A percentile compares a stretch with the other conserved stretches of the same genome.
Conservation (phyloP, 2,329 filamentous ascomycete species). For the Fusarium mangiferae region DNA sequence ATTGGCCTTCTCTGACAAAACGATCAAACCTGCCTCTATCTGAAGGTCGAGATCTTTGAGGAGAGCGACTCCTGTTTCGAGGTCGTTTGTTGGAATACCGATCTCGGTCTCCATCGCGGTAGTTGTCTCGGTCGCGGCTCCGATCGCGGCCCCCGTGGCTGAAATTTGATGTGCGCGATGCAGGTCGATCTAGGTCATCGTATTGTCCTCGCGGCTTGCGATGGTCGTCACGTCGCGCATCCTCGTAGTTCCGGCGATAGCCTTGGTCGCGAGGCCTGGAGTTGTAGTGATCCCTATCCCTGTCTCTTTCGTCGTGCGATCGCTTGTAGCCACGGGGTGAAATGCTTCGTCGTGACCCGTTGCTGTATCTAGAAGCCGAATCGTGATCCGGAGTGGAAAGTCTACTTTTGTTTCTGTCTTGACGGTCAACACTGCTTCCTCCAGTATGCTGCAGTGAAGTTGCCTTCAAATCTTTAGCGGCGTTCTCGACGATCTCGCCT, state of each 20-base stretch:
- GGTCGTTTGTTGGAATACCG: slow-evolving; percentile 63
- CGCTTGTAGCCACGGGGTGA: slow-evolving; percentile 77
- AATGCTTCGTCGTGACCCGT: slow-evolving; percentile 59
- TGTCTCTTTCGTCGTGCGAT: slow-evolving; percentile 69
- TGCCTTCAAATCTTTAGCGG: slow-evolving; percentile 78
- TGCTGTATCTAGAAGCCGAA: slow-evolving; percentile 55
- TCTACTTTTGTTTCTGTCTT: slow-evolving; percentile 80
- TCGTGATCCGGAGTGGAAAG: slow-evolving; percentile 67
- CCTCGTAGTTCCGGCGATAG: slow-evolving; percentile 72
- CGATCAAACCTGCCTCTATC: slow-evolving; percentile 51
- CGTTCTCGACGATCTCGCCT: slow-evolving; percentile 85
- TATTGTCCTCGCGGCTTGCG: slow-evolving; percentile 61
- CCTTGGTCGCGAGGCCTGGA: slow-evolving; percentile 58
- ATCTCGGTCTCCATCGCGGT: slow-evolving; percentile 58
- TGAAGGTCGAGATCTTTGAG: slow-evolving; percentile 53
- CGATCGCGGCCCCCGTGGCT: slow-evolving; percentile 62
- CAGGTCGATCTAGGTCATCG: slow-evolving; percentile 66
- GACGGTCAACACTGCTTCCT: slow-evolving; percentile 90
- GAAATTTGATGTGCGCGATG: slow-evolving; percentile 54
- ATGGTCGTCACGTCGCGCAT: slow-evolving; percentile 59
- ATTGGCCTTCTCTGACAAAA: slow-evolving; percentile 46
- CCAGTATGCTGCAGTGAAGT: slow-evolving; percentile 81
- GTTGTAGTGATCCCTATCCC: slow-evolving; percentile 54
- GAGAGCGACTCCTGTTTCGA: slow-evolving; percentile 66
- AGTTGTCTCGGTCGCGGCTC: slow-evolving; percentile 44